Evolutionary conservation across 345 rosid species (phyloP).

Genomic region (Eucalyptus cloeziana): DNA sequence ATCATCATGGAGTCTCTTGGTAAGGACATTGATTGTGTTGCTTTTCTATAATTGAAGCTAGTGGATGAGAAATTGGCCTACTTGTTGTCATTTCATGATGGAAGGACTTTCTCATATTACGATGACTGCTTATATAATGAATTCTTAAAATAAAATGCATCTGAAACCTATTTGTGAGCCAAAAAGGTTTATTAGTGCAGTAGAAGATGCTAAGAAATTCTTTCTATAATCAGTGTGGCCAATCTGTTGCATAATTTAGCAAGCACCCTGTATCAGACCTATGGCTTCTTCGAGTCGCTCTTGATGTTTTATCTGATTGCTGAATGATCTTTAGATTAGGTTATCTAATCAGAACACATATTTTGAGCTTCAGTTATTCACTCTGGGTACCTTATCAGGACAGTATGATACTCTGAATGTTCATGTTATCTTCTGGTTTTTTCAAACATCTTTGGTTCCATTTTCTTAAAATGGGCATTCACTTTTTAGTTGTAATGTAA

Average conservation of each 20-base stretch:
- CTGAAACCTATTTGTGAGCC: background rate
- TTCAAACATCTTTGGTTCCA: background rate
- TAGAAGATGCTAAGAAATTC: background rate
- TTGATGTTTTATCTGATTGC: background rate
- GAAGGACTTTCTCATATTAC: background rate
- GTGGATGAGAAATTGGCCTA: background rate
- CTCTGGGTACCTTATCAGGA: background rate
- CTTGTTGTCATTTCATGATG: background rate
- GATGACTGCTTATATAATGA: background rate
- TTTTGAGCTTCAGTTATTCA: background rate
- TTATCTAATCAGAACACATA: background rate
- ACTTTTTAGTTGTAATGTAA: background rate
- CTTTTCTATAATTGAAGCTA: background rate
- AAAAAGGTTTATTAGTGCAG: background rate
- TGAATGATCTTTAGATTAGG: background rate
- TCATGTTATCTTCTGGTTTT: background rate
- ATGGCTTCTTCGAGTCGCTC: background rate
- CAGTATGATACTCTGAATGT: background rate
- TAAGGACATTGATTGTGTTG: slow-evolving; percentile 3
- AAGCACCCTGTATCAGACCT: background rate
- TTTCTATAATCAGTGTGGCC: background rate
- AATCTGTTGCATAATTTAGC: background rate
- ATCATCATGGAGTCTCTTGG: slow-evolving; percentile 40
- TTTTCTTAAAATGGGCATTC: background rate
- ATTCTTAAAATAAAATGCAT: background rate